Evolutionary conservation across 73 alveolate species (phyloP), one percentile per base, ranked within the genome.

Genomic region (Paramecium caudatum): DNA sequence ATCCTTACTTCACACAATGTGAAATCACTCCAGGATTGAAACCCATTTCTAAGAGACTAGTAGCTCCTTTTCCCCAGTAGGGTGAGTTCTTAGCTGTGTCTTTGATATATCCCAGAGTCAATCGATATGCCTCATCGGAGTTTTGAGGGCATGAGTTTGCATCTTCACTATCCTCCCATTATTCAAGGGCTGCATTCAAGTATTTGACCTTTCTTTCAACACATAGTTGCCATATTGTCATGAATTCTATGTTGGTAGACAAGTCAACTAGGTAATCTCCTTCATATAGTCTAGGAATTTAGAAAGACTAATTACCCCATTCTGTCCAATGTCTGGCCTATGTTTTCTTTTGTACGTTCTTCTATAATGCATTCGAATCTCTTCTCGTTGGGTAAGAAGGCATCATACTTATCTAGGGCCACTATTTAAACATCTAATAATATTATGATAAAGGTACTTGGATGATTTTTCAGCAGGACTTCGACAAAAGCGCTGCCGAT

Each of bases 111-210:
- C 88, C 88, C 8, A 74, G 32, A 0, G 88, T 12, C 4, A 45
- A 37, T 34, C 43, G 36, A 45, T 74, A 74, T 37, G 88, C 88
- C 43, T 74, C 62, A 3, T 74, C 88, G 1, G n/a, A 23, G 2
- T 36, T 45, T n/a, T 37, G 16, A 21, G 88, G 88, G 43, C 47
- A 43, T 3, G 69, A 41, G 12, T 19, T 45, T 2, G 88, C 88
- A 74, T 74, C 88, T 3, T 74, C 88, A 7, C 68, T 39, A 12
- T 74, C 88, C 43, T 74, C 88, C 88, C 88, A 74, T 74, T 41
- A 12, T 23, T 74, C 88, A 8, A 74, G 32, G 43, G 88, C 88
- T 39, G 88, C 43, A 21, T 74, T 74, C 45, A 74, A 21, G 32
- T 74, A 74, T 37, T 43, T 37, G 4, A 74, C 43, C 88, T 45